Conservation (phyloP, 2,329 filamentous ascomycete genomes). For the Lachnellula willkommii region DNA sequence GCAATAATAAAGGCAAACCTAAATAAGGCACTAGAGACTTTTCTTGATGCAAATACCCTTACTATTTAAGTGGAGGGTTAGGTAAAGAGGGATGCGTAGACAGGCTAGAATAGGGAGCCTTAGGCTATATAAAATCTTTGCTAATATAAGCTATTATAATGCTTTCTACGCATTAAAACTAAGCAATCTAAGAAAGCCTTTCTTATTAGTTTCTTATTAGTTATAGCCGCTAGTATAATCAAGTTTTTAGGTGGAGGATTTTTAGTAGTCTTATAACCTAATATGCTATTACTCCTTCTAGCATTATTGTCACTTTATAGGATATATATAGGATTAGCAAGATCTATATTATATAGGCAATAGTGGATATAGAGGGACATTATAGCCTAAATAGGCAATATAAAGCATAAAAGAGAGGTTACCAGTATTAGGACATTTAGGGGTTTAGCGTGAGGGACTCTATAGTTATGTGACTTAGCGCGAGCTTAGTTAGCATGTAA, state of each 20-base stretch:
- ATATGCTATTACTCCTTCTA: too few species aligned
- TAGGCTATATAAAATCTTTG: background rate
- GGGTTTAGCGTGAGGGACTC: too few species aligned
- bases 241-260: constrained; percentile 1
- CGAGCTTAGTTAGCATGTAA: too few species aligned
- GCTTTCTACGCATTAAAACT: background rate
- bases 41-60: constrained; percentile 5
- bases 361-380: background rate
- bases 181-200: background rate
- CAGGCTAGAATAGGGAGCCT: background rate
- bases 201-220: constrained; percentile 1
- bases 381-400: constrained; percentile 10
- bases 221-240: background rate
- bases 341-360: constrained; percentile 9
- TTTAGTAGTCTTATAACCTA: background rate
- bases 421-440: background rate
- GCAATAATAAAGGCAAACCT: background rate
- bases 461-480: too few species aligned
- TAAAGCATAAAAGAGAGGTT: constrained; percentile 12
- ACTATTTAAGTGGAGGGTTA: background rate
- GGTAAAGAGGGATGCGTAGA: background rate
- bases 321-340: constrained; percentile 8
- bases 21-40: background rate
- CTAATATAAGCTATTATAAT: background rate
- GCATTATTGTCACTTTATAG: constrained; percentile 5